Percentiles rank a stretch among this genome's conserved stretches.
These are phyloP conservation scores for Corynascus novoguineensis DNA, from an alignment of 495 filamentous ascomycete genomes.

Conservation along the genomic window DNA sequence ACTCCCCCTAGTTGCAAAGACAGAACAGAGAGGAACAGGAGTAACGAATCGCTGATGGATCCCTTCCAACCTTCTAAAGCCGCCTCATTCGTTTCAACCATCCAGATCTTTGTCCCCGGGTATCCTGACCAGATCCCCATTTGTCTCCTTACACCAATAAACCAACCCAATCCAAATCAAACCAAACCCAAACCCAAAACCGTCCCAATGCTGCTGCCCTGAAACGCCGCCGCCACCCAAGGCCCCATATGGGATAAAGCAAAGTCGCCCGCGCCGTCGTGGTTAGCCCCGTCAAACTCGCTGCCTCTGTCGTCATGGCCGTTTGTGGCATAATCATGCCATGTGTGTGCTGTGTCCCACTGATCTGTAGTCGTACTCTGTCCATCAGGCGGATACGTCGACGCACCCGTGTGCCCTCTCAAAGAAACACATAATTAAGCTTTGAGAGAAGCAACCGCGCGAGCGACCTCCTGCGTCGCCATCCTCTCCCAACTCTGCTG, in stretches of 20 bases:
- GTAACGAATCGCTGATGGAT: background rate
- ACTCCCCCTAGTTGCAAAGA: background rate
- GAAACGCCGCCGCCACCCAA: constrained; percentile 5
- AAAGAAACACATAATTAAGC: constrained; percentile 28
- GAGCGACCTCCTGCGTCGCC: constrained; percentile 68
- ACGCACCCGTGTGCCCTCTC: background rate
- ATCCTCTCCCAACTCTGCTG: constrained; percentile 61
- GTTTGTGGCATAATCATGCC: constrained; percentile 2
- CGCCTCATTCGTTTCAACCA: background rate
- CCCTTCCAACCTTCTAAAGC: background rate
- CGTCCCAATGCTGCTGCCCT: background rate
- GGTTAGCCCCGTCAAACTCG: background rate
- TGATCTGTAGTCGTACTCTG: background rate
- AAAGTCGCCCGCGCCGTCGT: background rate
- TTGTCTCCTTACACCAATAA: background rate
- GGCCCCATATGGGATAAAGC: background rate
- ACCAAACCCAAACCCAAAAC: too few species aligned
- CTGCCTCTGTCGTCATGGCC: too few species aligned
- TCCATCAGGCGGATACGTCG: too few species aligned
- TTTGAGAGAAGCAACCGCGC: constrained; percentile 50
- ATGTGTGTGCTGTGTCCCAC: background rate
- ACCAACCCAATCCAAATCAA: too few species aligned
- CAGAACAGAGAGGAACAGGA: background rate
- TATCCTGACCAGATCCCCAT: background rate
- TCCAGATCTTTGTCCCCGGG: constrained; percentile 2